These are phyloP conservation scores for Ligustrum vulgare DNA, from an alignment of 257 asterid genomes.

Conservation along the genomic window DNA sequence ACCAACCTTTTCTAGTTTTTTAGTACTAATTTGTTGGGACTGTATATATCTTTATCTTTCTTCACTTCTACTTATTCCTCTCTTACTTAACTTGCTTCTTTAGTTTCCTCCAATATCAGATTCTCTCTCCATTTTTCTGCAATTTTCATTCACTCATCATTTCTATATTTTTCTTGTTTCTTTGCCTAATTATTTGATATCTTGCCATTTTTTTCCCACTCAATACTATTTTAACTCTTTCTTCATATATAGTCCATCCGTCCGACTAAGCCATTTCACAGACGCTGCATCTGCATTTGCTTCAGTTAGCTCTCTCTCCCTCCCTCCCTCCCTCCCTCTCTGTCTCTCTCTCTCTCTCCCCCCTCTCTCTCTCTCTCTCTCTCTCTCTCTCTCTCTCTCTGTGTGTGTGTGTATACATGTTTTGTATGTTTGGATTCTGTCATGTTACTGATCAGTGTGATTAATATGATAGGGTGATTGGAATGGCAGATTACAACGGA, in stretches of 20 bases:
- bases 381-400: conserved; percentile 25
- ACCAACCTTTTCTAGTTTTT: neutral
- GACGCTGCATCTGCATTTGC: conserved; percentile 22
- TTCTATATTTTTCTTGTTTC: neutral
- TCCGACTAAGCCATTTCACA: conserved; percentile 22
- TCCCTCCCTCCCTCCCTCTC: too few species aligned
- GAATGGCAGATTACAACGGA: conserved; percentile 52
- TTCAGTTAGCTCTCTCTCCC: conserved; percentile 20
- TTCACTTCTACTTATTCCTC: conserved; percentile 12
- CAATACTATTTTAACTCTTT: neutral
- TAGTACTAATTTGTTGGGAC: neutral
- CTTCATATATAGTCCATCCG: conserved; percentile 5
- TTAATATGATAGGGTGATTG: conserved; percentile 21
- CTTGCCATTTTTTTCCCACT: neutral
- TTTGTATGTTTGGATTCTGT: neutral
- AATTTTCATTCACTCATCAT: conserved; percentile 9
- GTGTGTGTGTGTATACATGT: neutral
- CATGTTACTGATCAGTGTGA: neutral
- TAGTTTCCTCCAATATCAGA: conserved; percentile 51
- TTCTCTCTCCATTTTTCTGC: conserved; percentile 35
- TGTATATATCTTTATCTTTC: neutral
- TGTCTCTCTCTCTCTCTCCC: conserved; percentile 20
- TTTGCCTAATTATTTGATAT: neutral
- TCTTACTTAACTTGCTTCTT: conserved; percentile 46
- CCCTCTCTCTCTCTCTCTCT: conserved; percentile 16